These are phyloP conservation scores for Solioccasus polychromus DNA, from an alignment of 768 basidiomycete genomes.

Conservation along the genomic window DNA sequence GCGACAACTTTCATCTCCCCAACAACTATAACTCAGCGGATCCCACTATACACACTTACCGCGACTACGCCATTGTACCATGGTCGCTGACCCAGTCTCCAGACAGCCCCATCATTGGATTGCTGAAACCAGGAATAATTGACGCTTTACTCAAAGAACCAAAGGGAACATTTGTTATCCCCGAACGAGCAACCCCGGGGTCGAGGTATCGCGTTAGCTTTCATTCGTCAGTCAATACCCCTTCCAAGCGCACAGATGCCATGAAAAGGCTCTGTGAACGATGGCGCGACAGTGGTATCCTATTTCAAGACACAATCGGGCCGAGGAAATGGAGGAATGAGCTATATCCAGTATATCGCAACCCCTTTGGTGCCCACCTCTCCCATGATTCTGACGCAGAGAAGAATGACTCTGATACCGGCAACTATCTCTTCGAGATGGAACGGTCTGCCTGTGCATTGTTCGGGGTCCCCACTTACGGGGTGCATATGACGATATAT, in stretches of 20 bases:
- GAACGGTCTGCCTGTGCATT: constrained; percentile 87
- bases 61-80: constrained; percentile 51
- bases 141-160: constrained; percentile 49
- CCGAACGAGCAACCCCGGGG: constrained; percentile 26
- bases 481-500: constrained; percentile 86
- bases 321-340: constrained; percentile 84
- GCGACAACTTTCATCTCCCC: constrained; percentile 65
- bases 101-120: constrained; percentile 55
- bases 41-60: constrained; percentile 27
- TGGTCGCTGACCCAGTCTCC: constrained; percentile 51
- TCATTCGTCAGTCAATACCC: constrained; percentile 48
- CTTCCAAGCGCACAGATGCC: constrained; percentile 54
- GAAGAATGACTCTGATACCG: constrained; percentile 28
- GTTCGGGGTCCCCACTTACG: constrained; percentile 89
- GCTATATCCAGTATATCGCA: constrained; percentile 71
- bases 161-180: constrained; percentile 42
- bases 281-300: constrained; percentile 62
- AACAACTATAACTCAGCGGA: constrained; percentile 20
- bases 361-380: constrained; percentile 57
- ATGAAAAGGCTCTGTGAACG: constrained; percentile 68
- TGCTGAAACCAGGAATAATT: constrained; percentile 58
- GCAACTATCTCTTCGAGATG: constrained; percentile 82
- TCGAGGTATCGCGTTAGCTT: constrained; percentile 44
- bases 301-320: constrained; percentile 66
- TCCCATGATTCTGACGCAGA: constrained; percentile 31